Base-by-base conservation (phyloP, 345 rosid species). In the Clarkia xantiana region DNA sequence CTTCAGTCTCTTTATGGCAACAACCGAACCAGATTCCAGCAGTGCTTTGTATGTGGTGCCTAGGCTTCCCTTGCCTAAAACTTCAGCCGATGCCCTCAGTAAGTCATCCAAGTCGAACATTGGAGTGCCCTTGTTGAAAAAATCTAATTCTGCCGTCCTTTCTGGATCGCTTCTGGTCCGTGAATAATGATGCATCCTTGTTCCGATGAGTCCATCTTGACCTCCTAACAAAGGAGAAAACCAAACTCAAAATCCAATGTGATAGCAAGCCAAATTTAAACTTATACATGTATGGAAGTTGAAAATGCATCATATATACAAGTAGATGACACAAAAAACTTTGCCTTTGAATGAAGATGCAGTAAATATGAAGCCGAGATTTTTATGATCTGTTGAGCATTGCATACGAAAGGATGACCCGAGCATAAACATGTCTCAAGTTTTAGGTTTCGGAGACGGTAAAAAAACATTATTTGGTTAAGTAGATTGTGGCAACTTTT, bases 91-190 rank as follows among this genome's bases (percentile, higher is more conserved):
- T 56, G 82, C 72, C 50, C 78, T 62, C 0, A 79, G 74, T 45
- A 79, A 66, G 45, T 79, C 86, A 44, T 79, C 80, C 64, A 76
- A 62, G 67, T 73, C 74, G 14, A 79, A 76, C 4, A 46, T 59
- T 0, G 65, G 60, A 50, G 62, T 51, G 23, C 55, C 64, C 66
- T 51, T 65, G 51, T 64, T 67, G 1, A 79, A 67, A 57, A 79
- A 57, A 52, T 64, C 67, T 7, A 79, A 56, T 39, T 76, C 82
- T 40, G 52, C 70, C 16, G 51, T 44, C 62, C 65, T 69, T 58
- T 76, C 80, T 2, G 74, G 65, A 58, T 69, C 79, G 23, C 54
- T 56, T 6, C 40, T 23, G 54, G 62, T 61, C 43, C 11, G 29
- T 2, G 60, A 69, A 23, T 22, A 22, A 22, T 22, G 19, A 12